These are phyloP conservation scores for Neurospora pannonica DNA, from an alignment of 495 filamentous ascomycete genomes.

Conservation along the genomic window DNA sequence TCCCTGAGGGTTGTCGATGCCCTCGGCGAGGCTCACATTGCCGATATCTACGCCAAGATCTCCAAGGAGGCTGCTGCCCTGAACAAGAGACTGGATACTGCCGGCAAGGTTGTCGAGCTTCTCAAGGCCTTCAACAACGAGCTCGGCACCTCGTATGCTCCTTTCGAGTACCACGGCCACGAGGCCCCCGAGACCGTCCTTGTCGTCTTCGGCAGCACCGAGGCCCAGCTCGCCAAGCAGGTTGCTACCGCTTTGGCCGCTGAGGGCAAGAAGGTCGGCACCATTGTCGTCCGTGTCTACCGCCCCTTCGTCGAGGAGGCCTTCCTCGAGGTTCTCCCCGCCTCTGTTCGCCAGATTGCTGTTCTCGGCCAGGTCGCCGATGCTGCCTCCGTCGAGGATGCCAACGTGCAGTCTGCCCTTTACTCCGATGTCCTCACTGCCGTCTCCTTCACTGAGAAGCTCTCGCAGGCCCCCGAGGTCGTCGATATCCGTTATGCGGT, in stretches of 20 bases:
- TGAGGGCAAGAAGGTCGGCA: conserved; percentile 67
- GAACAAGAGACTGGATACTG: conserved; percentile 63
- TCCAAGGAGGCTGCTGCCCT: conserved; percentile 46
- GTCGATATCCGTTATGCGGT: conserved; percentile 84
- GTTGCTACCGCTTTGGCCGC: conserved; percentile 63
- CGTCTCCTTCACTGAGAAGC: conserved; percentile 64
- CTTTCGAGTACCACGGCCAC: conserved; percentile 94
- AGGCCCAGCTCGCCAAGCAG: conserved; percentile 76
- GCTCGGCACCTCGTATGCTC: conserved; percentile 82
- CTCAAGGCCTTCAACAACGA: conserved; percentile 81
- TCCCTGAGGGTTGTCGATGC: conserved; percentile 79
- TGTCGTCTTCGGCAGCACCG: conserved; percentile 85
- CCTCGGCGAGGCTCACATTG: conserved; percentile 61
- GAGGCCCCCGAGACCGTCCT: conserved; percentile 64
- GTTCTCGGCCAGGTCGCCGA: conserved; percentile 52
- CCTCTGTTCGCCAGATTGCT: conserved; percentile 62
- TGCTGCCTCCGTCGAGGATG: conserved; percentile 50
- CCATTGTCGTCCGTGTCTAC: conserved; percentile 86
- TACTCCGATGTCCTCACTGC: conserved; percentile 84
- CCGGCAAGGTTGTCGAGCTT: conserved; percentile 64
- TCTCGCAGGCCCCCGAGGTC: conserved; percentile 48
- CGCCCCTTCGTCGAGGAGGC: conserved; percentile 89
- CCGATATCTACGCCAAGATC: conserved; percentile 60
- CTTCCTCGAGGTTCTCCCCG: conserved; percentile 72
- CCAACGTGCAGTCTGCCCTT: conserved; percentile 66